Evolutionary conservation across 1,284 basidiomycete species (phyloP).

Genomic region (Rhodotorula sp.): DNA sequence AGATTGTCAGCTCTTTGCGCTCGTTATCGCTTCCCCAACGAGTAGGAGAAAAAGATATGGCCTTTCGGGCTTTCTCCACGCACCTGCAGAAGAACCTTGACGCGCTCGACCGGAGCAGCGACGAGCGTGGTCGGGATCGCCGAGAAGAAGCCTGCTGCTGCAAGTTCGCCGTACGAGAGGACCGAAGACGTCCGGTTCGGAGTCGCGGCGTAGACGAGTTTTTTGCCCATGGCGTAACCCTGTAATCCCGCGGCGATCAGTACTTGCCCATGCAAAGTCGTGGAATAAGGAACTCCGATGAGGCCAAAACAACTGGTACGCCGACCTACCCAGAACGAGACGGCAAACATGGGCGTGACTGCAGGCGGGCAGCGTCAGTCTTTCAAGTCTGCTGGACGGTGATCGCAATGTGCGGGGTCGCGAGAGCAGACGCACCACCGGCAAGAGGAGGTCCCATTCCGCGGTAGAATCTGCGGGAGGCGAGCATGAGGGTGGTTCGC

Average conservation of each 20-base stretch:
- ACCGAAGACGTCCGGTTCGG: slow-evolving; percentile 64
- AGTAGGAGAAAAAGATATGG: not conserved
- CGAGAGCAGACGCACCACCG: slow-evolving; percentile 52
- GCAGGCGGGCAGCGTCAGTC: not conserved
- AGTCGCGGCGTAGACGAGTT: slow-evolving; percentile 68
- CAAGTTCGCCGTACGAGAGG: slow-evolving; percentile 79
- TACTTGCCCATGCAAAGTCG: not conserved
- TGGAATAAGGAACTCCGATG: not conserved
- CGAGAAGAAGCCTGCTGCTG: slow-evolving; percentile 88
- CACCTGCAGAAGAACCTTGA: slow-evolving; percentile 92
- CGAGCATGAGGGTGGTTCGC: not conserved
- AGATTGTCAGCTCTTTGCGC: not conserved
- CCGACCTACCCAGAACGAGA: slow-evolving; percentile 84
- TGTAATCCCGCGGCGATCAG: slow-evolving; percentile 45
- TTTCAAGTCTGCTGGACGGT: not conserved
- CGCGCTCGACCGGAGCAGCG: slow-evolving; percentile 92
- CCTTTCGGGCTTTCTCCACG: slow-evolving; percentile 30
- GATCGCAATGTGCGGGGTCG: not conserved
- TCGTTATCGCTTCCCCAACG: not conserved
- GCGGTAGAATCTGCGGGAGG: slow-evolving; percentile 72
- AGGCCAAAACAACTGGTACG: not conserved
- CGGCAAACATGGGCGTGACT: slow-evolving; percentile 96
- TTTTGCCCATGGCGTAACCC: slow-evolving; percentile 94
- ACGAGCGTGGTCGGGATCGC: slow-evolving; percentile 89
- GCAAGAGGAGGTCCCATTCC: slow-evolving; percentile 94